A percentile compares a stretch with the other conserved stretches of the same genome.
Conservation (phyloP, 441 rosid species). For the Euphorbia celastroides region DNA sequence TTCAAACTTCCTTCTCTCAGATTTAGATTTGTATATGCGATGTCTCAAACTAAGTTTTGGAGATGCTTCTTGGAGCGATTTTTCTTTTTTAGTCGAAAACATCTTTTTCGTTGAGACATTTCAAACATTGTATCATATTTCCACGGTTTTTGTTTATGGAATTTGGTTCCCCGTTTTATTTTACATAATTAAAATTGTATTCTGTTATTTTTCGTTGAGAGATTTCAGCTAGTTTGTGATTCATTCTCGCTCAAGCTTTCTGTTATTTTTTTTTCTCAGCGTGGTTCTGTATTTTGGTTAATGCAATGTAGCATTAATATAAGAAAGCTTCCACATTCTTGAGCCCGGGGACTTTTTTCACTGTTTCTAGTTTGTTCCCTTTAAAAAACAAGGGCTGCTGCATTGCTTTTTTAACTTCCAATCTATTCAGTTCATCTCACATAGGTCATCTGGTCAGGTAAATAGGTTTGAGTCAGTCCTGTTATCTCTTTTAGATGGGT, state of each 20-base stretch:
- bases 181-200: neutral
- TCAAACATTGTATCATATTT: neutral
- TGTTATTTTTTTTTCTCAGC: neutral
- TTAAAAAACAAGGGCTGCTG: neutral
- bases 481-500: neutral
- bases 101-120: neutral
- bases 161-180: neutral
- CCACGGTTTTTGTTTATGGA: neutral
- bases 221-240: neutral
- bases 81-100: neutral
- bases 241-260: neutral
- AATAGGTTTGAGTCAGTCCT: neutral
- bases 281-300: neutral
- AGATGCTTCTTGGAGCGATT: neutral
- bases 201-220: no score
- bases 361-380: neutral
- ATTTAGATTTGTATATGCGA: conserved; percentile 4
- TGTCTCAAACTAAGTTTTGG: neutral
- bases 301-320: neutral
- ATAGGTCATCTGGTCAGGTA: neutral
- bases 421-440: neutral
- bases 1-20: conserved; percentile 9
- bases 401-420: neutral
- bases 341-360: neutral
- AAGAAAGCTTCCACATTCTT: neutral